Base-by-base conservation (phyloP, 495 filamentous ascomycete species). In the Trichoderma virens region DNA sequence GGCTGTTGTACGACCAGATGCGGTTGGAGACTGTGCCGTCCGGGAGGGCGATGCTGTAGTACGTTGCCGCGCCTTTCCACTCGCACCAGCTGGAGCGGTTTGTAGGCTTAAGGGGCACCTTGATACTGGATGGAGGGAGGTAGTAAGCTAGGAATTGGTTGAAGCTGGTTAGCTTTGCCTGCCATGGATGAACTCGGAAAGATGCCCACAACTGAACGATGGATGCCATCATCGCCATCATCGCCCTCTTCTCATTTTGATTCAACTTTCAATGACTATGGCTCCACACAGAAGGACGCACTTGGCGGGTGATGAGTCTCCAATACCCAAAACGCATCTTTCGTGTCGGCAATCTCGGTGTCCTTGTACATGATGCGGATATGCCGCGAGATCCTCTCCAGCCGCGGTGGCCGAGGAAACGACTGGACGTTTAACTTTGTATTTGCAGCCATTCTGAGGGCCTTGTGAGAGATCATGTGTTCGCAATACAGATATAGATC, bases 231-330 rank as follows among this genome's bases (percentile, higher is more conserved):
- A n/a, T n/a, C n/a, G n/a, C n/a, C n/a, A n/a, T n/a, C n/a, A n/a
- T n/a, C n/a, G n/a, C n/a, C n/a, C n/a, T n/a, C n/a, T n/a, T n/a
- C n/a, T n/a, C n/a, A n/a, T n/a, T n/a, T n/a, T n/a, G n/a, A n/a
- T n/a, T n/a, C n/a, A n/a, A n/a, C n/a, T n/a, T n/a, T n/a, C n/a
- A n/a, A n/a, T n/a, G n/a, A n/a, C n/a, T n/a, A n/a, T n/a, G n/a
- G n/a, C n/a, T n/a, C n/a, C n/a, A n/a, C n/a, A n/a, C n/a, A n/a
- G n/a, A 2, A 20, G 20, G 43, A 72, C 71, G 20, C 62, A 82
- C 78, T 83, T 3, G 83, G 83, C 59, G 83, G 79, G 64, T 85
- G 83, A 67, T 80, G 76, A 34, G 81, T 84, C 71, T 86, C 83
- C 60, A 86, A 69, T n/a, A 83, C 82, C 82, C 83, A 84, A 72